Evolutionary conservation across 345 rosid genomes (phyloP), one percentile per base, ranked within the genome.

Genomic region (Citropsis articulata): DNA sequence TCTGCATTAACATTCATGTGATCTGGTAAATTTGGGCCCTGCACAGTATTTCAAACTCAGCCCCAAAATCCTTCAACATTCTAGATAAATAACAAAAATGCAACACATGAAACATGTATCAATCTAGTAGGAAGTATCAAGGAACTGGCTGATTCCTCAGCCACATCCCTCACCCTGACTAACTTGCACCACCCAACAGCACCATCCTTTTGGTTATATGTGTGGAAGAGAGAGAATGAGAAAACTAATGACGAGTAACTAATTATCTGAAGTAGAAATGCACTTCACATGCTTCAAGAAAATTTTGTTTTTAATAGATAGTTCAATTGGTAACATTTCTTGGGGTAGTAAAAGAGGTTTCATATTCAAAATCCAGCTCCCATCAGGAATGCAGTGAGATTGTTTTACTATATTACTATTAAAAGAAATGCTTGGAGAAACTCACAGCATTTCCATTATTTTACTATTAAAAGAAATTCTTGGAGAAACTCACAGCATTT

Each of bases 391-490:
- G 57, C 22, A 18, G 22, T 1, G 4, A 31, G 35, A 64, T 16
- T 31, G 1, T 64, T 64, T 64, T 31, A 64, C 1, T 45, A 31
- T 6, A 7, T 64, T 28, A 64, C 40, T 18, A 7, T 18, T 64
- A 31, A 28, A 64, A 64, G 24, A 64, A 31, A 10, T 4, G 68
- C 13, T 2, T 18, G 16, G 36, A 45, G 9, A 78, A 73, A 91
- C 97, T 97, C 84, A 97, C 99, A 67, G 93, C 84, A 77, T 83
- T 86, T 59, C 97, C 98, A 82, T 93, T 91, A n/a, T n/a, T n/a
- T 64, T 28, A 64, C 40, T 18, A 7, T 18, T 64, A 31, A 28
- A 64, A 64, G 24, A 64, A 31, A 10, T 4, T 40, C 13, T 2
- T 18, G 16, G 36, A 45, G 9, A 78, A 73, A 91, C 97, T 97